Base-by-base conservation (phyloP, 2,329 filamentous ascomycete species). In the Ophiosphaerella herpotricha region DNA sequence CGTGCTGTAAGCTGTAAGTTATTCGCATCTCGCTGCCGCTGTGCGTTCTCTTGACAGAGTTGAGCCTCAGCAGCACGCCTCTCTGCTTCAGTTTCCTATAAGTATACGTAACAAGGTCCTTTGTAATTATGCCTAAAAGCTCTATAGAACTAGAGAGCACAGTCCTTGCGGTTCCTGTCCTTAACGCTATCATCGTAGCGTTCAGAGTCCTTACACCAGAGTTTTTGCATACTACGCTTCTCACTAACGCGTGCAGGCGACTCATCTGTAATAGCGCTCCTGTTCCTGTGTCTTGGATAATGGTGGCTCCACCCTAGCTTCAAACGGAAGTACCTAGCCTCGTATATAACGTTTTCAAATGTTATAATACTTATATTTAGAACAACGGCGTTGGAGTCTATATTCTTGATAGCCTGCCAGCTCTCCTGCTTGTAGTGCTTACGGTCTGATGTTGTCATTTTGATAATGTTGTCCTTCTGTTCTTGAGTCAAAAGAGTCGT, bases 221-320 rank as follows among this genome's bases (percentile, higher is more conserved):
- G 24, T 34, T 26, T 46, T 32, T 39, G 26, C 21, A 48, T 52
- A 9, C 39, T 39, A 8, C 40, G 4, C 40, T 52, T 7, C 4
- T 52, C 49, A 34, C 49, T 23, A 2, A 52, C 26, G 6, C 32
- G 29, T 7, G 39, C 36, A 29, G 35, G 49, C 7, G 49, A 47
- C 39, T 52, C 21, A 33, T 52, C 21, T 43, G 44, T n/a, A n/a
- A n/a, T n/a, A n/a, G n/a, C n/a, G n/a, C n/a, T n/a, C n/a, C n/a
- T n/a, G n/a, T n/a, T n/a, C n/a, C n/a, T n/a, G n/a, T n/a, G n/a
- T n/a, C n/a, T n/a, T n/a, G n/a, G n/a, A n/a, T n/a, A n/a, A n/a
- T n/a, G n/a, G n/a, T n/a, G n/a, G n/a, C n/a, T n/a, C n/a, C n/a
- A n/a, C n/a, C n/a, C n/a, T n/a, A n/a, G n/a, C n/a, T n/a, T n/a